Evolutionary conservation across 768 basidiomycete genomes (phyloP).

Genomic region (Dioszegia crocea): DNA sequence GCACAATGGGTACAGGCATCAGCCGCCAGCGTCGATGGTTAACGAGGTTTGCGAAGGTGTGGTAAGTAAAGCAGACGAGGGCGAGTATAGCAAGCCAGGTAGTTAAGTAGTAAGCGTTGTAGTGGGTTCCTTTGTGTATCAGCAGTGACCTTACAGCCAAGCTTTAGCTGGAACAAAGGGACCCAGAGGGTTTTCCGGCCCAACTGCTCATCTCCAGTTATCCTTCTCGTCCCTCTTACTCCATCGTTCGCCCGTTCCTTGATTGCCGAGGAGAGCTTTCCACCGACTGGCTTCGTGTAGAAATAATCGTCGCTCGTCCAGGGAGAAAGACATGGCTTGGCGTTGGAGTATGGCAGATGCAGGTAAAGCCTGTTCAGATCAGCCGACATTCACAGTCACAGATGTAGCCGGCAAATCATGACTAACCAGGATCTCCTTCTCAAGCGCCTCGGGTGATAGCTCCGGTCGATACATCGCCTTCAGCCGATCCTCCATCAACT

Average conservation of each 20-base stretch:
- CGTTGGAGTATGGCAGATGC: not conserved
- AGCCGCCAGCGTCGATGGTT: too few relatives aligned
- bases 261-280: not conserved
- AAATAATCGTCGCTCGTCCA: not conserved
- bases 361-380: not conserved
- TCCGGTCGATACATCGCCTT: not conserved
- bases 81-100: too few relatives aligned
- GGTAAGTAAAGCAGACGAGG: too few relatives aligned
- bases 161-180: too few relatives aligned
- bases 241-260: not conserved
- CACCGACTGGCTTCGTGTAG: not conserved
- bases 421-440: conserved; percentile 4
- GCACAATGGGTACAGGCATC: too few relatives aligned
- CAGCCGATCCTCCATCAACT: not conserved
- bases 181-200: too few relatives aligned
- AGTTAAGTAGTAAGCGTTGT: too few relatives aligned
- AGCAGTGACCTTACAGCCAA: too few relatives aligned
- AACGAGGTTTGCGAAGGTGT: too few relatives aligned
- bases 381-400: not conserved
- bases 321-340: not conserved
- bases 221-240: too few relatives aligned
- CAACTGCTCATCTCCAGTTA: too few relatives aligned
- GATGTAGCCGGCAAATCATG: not conserved
- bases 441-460: not conserved
- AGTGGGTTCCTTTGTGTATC: too few relatives aligned